Conservation (phyloP, 2,329 filamentous ascomycete genomes). For the Ascochyta lentis region DNA sequence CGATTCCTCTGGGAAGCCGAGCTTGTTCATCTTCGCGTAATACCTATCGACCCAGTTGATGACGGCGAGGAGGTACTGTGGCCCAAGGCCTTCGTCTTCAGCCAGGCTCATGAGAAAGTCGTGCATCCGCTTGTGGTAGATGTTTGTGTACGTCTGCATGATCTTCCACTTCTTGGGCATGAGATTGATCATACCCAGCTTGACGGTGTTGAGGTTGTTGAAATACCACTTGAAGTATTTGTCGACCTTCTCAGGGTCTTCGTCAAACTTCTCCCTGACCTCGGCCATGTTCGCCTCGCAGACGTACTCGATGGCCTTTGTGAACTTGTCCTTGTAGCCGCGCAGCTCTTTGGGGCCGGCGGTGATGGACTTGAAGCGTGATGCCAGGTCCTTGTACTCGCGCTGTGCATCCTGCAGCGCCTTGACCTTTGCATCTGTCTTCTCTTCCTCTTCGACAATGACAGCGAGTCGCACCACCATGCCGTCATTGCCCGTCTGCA, state of each 20-base stretch:
- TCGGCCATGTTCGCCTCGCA: slow-evolving; percentile 77
- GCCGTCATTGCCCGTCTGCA: slow-evolving; percentile 85
- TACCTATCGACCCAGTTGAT: slow-evolving; percentile 96
- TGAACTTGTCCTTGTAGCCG: slow-evolving; percentile 96
- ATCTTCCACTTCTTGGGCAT: slow-evolving; percentile 99
- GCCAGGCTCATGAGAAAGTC: slow-evolving; percentile 85
- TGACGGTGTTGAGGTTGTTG: slow-evolving; percentile 94
- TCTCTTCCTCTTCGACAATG: slow-evolving; percentile 94
- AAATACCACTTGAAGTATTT: slow-evolving; percentile 96
- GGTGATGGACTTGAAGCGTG: slow-evolving; percentile 92
- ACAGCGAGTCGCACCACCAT: slow-evolving; percentile 90
- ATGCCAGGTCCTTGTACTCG: slow-evolving; percentile 93
- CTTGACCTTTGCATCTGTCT: slow-evolving; percentile 89
- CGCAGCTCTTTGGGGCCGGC: slow-evolving; percentile 89
- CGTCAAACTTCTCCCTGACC: slow-evolving; percentile 76
- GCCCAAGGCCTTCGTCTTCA: slow-evolving; percentile 82
- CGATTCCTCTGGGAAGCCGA: slow-evolving; percentile 79
- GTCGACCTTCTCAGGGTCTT: slow-evolving; percentile 81
- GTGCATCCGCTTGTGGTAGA: slow-evolving; percentile 95
- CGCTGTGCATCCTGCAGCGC: slow-evolving; percentile 93
- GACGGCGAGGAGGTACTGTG: slow-evolving; percentile 87
- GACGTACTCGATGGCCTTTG: slow-evolving; percentile 77
- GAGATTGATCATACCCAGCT: slow-evolving; percentile 86
- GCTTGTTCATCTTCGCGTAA: slow-evolving; percentile 91
- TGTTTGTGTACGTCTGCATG: slow-evolving; percentile 83